Evolutionary conservation across 2,329 filamentous ascomycete genomes (phyloP).

Genomic region (Canariomyces notabilis): DNA sequence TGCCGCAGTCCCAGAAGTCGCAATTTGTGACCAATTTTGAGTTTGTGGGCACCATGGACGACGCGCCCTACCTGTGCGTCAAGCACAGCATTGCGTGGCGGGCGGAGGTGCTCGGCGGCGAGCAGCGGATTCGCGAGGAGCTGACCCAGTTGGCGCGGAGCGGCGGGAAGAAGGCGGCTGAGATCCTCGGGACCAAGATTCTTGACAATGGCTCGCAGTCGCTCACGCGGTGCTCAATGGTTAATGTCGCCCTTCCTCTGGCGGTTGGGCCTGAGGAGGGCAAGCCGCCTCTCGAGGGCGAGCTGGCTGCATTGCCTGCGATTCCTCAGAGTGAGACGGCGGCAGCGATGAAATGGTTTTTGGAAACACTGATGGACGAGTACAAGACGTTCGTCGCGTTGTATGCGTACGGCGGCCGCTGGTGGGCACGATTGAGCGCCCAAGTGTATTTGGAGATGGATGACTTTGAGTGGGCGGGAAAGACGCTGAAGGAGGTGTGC

Average conservation of each 20-base stretch:
- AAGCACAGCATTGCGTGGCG: conserved; percentile 69
- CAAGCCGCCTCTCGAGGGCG: conserved; percentile 22
- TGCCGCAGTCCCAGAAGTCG: conserved; percentile 45
- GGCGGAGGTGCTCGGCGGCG: conserved; percentile 63
- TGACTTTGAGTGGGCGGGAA: conserved; percentile 70
- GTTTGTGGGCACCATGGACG: conserved; percentile 72
- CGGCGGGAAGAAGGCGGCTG: conserved; percentile 57
- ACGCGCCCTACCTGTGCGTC: conserved; percentile 65
- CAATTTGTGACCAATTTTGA: conserved; percentile 67
- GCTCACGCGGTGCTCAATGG: conserved; percentile 62
- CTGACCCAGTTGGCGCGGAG: conserved; percentile 56
- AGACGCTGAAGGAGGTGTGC: conserved; percentile 48
- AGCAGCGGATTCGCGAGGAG: conserved; percentile 63
- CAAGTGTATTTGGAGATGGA: conserved; percentile 78
- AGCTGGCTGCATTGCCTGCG: conserved; percentile 24
- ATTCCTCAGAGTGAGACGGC: conserved; percentile 31
- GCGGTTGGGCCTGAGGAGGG: conserved; percentile 10
- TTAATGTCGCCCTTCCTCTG: conserved; percentile 70
- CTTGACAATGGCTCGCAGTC: conserved; percentile 61
- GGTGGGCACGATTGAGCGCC: conserved; percentile 70
- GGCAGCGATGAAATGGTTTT: conserved; percentile 53
- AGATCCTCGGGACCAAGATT: conserved; percentile 62
- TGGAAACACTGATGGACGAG: conserved; percentile 47
- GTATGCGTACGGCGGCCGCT: conserved; percentile 53
- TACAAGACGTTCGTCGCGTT: conserved; percentile 68